phyloP scores from a whole-genome alignment of 2,329 filamentous ascomycete genomes.

The Clarireedia monteithiana region DNA sequence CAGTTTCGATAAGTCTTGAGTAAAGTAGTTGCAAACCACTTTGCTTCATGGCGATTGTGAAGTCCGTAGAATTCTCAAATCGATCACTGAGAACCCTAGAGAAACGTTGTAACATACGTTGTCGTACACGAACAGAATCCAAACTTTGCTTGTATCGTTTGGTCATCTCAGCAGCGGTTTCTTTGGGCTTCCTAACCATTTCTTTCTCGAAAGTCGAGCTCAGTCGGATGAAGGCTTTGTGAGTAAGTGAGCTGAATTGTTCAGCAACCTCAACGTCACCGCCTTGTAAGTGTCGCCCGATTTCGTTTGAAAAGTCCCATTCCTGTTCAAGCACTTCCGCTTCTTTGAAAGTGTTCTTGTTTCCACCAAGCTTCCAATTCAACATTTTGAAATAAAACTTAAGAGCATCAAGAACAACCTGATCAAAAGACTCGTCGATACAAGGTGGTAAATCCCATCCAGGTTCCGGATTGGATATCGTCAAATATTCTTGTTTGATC shows the following conservation, averaged over 20 bases:
- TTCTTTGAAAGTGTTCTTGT: constrained; percentile 99
- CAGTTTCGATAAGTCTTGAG: constrained; percentile 70
- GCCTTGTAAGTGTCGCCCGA: constrained; percentile 82
- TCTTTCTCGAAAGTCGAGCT: constrained; percentile 90
- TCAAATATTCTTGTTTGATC: constrained; percentile 83
- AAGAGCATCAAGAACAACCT: constrained; percentile 82
- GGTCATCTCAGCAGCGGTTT: constrained; percentile 82
- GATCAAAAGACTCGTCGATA: constrained; percentile 93
- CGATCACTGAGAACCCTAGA: constrained; percentile 83
- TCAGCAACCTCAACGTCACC: constrained; percentile 96
- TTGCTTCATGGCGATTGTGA: constrained; percentile 69
- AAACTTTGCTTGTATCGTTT: constrained; percentile 94
- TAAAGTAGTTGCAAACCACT: constrained; percentile 69
- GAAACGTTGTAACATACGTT: constrained; percentile 94
- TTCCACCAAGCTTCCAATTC: constrained; percentile 94
- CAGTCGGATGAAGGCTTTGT: constrained; percentile 82
- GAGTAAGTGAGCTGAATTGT: constrained; percentile 90
- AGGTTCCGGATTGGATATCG: constrained; percentile 76
- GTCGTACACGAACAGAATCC: constrained; percentile 90
- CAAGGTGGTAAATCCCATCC: constrained; percentile 95
- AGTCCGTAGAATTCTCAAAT: constrained; percentile 95
- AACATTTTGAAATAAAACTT: constrained; percentile 99
- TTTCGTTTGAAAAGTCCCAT: constrained; percentile 94
- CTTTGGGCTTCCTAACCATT: constrained; percentile 73
- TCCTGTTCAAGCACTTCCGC: constrained; percentile 95